These are phyloP conservation scores for Trichoderma endophyticum DNA, from an alignment of 2,329 filamentous ascomycete genomes.

Conservation along the genomic window DNA sequence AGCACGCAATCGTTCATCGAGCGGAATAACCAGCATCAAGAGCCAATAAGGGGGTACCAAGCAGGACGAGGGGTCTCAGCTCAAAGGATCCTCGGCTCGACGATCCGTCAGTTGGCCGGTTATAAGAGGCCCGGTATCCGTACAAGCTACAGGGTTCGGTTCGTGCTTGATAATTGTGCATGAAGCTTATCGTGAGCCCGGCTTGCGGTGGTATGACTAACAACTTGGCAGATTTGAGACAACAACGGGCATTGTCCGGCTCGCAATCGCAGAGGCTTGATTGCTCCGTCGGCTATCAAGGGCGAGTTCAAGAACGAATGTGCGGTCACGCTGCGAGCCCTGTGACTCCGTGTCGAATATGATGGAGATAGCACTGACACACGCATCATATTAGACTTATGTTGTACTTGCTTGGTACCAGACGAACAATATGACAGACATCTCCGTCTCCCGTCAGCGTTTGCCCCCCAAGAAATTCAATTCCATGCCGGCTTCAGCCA, in stretches of 20 bases:
- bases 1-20: neutral
- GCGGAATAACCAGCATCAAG: neutral
- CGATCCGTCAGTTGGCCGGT: neutral
- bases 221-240: neutral
- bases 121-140: neutral
- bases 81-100: neutral
- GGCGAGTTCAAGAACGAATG: neutral
- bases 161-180: neutral
- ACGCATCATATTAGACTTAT: neutral
- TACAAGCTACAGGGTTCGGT: neutral
- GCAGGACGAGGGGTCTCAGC: neutral
- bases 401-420: neutral
- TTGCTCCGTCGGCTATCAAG: neutral
- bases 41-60: too few species aligned
- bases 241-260: neutral
- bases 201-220: neutral
- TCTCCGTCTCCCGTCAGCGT: neutral
- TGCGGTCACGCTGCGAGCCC: neutral
- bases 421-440: neutral
- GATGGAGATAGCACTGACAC: constrained; percentile 4
- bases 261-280: neutral
- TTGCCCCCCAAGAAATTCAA: neutral
- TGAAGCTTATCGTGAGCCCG: neutral
- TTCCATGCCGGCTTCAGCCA: neutral
- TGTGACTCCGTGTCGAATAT: neutral